Evolutionary conservation across 2,329 filamentous ascomycete genomes (phyloP).

Genomic region (Chaetomium olivaceum): DNA sequence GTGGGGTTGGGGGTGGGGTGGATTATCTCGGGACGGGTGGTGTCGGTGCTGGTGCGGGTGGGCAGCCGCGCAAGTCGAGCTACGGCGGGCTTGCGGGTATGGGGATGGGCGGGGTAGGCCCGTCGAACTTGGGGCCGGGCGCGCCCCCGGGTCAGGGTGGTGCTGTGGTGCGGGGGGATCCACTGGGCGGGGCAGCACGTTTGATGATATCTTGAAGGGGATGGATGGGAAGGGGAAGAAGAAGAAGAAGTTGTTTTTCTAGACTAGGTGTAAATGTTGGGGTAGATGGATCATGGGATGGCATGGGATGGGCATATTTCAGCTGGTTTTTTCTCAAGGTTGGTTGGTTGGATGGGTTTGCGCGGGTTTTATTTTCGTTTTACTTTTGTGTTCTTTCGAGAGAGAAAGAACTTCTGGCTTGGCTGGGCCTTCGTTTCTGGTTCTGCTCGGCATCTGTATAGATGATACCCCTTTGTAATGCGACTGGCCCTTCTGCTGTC

Average conservation of each 20-base stretch:
- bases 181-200: conserved; percentile 35
- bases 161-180: conserved; percentile 1
- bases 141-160: not conserved
- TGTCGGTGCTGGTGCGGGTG: not conserved
- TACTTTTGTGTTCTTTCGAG: no score
- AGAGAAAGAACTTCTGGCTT: not conserved
- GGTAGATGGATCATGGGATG: not conserved
- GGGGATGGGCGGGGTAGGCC: conserved; percentile 4
- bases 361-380: conserved; percentile 4
- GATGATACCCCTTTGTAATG: conserved; percentile 25
- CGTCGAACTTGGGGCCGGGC: conserved; percentile 8
- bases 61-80: conserved; percentile 20
- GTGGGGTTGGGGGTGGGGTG: not conserved
- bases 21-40: not conserved
- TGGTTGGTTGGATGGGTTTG: conserved; percentile 10
- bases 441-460: conserved; percentile 20
- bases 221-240: conserved; percentile 38
- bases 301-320: not conserved
- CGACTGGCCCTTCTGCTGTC: not conserved
- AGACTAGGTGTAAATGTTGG: not conserved
- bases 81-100: conserved; percentile 16
- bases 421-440: not conserved
- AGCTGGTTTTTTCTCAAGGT: not conserved
- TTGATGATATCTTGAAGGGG: conserved; percentile 42
- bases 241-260: conserved; percentile 34